Evolutionary conservation across 768 basidiomycete genomes (phyloP), one percentile per base, ranked within the genome.

Genomic region (Mycena indigotica): DNA sequence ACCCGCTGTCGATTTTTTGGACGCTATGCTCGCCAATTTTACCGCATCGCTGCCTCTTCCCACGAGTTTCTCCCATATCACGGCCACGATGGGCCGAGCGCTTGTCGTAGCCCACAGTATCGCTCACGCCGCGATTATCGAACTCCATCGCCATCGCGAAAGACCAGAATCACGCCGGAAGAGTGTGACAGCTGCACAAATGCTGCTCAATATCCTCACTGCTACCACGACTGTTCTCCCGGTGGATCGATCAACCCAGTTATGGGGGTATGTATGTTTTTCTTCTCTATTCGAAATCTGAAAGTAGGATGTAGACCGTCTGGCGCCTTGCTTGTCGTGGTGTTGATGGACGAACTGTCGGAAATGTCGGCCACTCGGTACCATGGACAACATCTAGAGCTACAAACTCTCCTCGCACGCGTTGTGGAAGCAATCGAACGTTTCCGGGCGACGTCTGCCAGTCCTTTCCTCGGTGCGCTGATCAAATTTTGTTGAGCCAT

Each of bases 81-180:
- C 56, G 19, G 39, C 56, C 12, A 28, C 32, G 1, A 57, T 51
- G 29, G 28, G 40, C 5, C 58, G 54, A 13, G 28, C 29, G 10
- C 35, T 61, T 15, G 6, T 62, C 49, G 48, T 59, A 2, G 57
- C 51, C 4, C 55, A 28, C 46, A 57, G 55, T 44, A 54, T 62
- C 29, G 58, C 57, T 3, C 54, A 62, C 25, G 53, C 61, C 1
- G 61, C 61, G 5, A n/a, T 25, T 3, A 56, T 62, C 19, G 53
- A 60, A 50, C 64, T 65, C 23, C 63, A 64, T 48, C 41, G 41
- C 12, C 15, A 44, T 6, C 12, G 21, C 8, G 41, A 15, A 44
- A 8, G 15, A 23, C 23, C 21, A 21, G 12, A 8, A 15, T 44
- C 41, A 21, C 41, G 41, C 41, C 6, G n/a, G 8, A 21, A 12